phyloP scores from a whole-genome alignment of 805 yeast species.

The Jamesozyma hellenica region DNA sequence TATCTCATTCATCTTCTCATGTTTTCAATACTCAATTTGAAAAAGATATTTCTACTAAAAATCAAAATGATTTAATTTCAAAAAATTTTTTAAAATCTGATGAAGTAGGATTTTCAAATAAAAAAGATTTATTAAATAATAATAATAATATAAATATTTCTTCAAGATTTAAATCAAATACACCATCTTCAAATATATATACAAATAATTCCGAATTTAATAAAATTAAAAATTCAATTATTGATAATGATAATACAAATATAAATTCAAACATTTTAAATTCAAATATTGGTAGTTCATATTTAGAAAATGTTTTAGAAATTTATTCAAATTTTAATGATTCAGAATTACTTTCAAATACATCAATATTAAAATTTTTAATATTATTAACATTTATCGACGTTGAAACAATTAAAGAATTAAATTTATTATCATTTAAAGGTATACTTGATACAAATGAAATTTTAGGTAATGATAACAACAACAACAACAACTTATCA shows the following conservation, averaged over 20 bases:
- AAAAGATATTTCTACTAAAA: no score
- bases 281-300: constrained; percentile 1
- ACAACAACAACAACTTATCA: background rate
- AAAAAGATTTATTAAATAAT: no score
- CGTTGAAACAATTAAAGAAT: constrained; percentile 11
- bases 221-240: background rate
- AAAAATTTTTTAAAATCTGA: no score
- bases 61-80: no score
- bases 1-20: constrained; percentile 1
- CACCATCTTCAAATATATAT: background rate
- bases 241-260: background rate
- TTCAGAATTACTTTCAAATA: constrained; percentile 12
- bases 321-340: constrained; percentile 7
- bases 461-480: background rate
- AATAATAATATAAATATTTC: no score
- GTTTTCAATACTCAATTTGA: background rate
- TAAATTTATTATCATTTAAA: constrained; percentile 10
- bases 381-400: constrained; percentile 13
- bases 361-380: constrained; percentile 14
- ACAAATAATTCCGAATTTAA: background rate
- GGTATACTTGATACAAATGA: constrained; percentile 6
- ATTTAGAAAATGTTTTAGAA: constrained; percentile 10
- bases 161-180: background rate
- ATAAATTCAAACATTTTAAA: background rate
- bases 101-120: no score